Percentiles rank a stretch among this genome's conserved stretches.
phyloP scores from a whole-genome alignment of 2,329 filamentous ascomycete genomes.

The Sporothrix pallida region DNA sequence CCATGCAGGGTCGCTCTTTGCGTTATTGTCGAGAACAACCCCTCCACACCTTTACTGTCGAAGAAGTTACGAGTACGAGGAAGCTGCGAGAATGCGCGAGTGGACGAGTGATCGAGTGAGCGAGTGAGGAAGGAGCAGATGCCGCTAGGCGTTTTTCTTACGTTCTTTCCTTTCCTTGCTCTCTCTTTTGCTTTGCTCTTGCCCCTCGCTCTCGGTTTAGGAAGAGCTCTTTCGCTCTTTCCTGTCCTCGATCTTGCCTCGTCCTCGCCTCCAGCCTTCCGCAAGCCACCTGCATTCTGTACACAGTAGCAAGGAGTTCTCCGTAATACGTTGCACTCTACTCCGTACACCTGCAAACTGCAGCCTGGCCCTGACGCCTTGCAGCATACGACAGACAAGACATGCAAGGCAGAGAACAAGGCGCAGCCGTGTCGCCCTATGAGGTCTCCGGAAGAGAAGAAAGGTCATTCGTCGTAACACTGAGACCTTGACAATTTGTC shows the following conservation, averaged over 20 bases:
- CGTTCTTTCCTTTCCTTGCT: no score
- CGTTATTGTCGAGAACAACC: not conserved
- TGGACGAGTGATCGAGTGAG: not conserved
- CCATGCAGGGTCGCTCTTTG: slow-evolving; percentile 15
- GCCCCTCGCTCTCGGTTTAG: not conserved
- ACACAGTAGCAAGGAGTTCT: no score
- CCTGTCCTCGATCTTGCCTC: no score
- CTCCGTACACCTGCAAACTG: not conserved
- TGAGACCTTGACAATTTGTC: not conserved
- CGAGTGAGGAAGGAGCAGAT: not conserved
- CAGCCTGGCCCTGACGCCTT: not conserved
- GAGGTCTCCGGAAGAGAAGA: no score
- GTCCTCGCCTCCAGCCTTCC: not conserved
- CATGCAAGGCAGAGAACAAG: slow-evolving; percentile 12
- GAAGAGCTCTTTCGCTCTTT: not conserved
- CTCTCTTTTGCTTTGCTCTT: not conserved
- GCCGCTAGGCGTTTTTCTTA: slow-evolving; percentile 24
- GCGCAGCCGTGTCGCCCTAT: not conserved
- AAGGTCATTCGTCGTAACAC: not conserved
- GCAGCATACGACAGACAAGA: not conserved
- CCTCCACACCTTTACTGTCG: not conserved
- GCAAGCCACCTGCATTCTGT: slow-evolving; percentile 18
- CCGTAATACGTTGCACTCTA: no score
- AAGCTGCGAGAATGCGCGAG: not conserved
- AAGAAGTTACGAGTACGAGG: no score